Conservation (phyloP, 176 grass and related monocot genomes). For the Aegilops sharonensis region DNA sequence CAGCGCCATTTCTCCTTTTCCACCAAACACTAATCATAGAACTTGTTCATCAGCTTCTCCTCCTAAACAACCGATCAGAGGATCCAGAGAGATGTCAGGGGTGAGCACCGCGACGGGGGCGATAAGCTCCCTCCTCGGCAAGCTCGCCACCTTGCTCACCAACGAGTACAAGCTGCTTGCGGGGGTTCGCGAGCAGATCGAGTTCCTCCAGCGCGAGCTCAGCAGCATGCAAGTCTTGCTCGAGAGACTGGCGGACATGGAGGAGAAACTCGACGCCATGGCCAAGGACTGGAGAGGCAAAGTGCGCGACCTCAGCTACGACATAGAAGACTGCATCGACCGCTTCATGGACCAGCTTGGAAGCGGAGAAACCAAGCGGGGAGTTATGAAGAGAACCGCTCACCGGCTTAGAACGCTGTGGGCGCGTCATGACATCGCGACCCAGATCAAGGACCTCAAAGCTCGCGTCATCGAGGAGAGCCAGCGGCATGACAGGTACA, state of each 20-base stretch:
- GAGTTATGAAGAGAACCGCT: too few relatives aligned
- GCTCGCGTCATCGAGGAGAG: too few relatives aligned
- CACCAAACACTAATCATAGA: too few relatives aligned
- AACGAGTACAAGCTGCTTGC: not conserved
- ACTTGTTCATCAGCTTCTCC: too few relatives aligned
- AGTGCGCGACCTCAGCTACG: not conserved
- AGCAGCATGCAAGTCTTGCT: not conserved
- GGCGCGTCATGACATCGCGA: too few relatives aligned
- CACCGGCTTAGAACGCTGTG: too few relatives aligned
- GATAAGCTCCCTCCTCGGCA: not conserved
- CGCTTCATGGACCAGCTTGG: too few relatives aligned
- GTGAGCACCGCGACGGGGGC: not conserved
- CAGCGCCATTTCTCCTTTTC: too few relatives aligned
- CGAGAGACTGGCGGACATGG: not conserved
- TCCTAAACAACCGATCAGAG: too few relatives aligned
- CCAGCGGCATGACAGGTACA: too few relatives aligned
- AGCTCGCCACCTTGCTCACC: not conserved
- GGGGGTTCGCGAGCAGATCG: not conserved
- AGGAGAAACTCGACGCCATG: not conserved
- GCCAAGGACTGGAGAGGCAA: not conserved
- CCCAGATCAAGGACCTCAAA: too few relatives aligned
- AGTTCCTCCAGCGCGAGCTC: not conserved
- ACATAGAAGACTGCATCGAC: not conserved
- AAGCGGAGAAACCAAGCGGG: too few relatives aligned
- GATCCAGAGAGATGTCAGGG: not conserved